phyloP scores from a whole-genome alignment of 768 basidiomycete genomes.

The Lepiota brunneoincarnata region DNA sequence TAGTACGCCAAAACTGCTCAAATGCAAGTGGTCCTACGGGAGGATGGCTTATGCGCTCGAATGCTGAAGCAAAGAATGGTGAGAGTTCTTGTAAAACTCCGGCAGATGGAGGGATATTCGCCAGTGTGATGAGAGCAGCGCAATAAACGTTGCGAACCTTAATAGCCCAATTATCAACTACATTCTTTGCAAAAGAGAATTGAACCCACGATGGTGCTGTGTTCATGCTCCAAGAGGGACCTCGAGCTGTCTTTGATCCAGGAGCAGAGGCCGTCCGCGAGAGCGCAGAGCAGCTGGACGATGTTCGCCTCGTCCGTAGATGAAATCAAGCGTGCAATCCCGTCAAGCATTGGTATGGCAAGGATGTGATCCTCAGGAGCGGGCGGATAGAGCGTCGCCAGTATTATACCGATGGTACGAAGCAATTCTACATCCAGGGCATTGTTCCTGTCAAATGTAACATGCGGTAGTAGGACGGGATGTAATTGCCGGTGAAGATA shows the following conservation, averaged over 20 bases:
- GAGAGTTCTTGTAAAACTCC: conserved; percentile 39
- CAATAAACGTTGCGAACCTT: conserved; percentile 44
- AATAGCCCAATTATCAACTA: neutral
- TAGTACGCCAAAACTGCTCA: conserved; percentile 54
- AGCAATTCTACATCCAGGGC: conserved; percentile 20
- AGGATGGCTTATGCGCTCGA: conserved; percentile 42
- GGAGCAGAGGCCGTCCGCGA: conserved; percentile 37
- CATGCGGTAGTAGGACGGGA: neutral
- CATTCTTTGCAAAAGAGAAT: neutral
- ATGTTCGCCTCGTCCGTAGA: conserved; percentile 25
- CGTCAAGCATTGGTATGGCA: conserved; percentile 32
- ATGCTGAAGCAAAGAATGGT: conserved; percentile 48
- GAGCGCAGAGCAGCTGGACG: conserved; percentile 29
- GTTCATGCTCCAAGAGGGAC: conserved; percentile 39
- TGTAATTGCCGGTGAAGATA: neutral
- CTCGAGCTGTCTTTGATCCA: conserved; percentile 53
- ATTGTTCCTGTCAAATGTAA: neutral
- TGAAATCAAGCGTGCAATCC: conserved; percentile 30
- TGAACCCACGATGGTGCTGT: conserved; percentile 45
- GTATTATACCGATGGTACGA: conserved; percentile 23
- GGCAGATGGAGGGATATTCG: conserved; percentile 34
- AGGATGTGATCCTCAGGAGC: conserved; percentile 20
- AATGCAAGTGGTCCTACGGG: conserved; percentile 53
- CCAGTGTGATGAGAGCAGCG: conserved; percentile 37
- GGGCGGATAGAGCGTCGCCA: conserved; percentile 34